These are phyloP conservation scores for Chaetoscypha palmicola DNA, from an alignment of 2,329 filamentous ascomycete genomes.

Conservation along the genomic window DNA sequence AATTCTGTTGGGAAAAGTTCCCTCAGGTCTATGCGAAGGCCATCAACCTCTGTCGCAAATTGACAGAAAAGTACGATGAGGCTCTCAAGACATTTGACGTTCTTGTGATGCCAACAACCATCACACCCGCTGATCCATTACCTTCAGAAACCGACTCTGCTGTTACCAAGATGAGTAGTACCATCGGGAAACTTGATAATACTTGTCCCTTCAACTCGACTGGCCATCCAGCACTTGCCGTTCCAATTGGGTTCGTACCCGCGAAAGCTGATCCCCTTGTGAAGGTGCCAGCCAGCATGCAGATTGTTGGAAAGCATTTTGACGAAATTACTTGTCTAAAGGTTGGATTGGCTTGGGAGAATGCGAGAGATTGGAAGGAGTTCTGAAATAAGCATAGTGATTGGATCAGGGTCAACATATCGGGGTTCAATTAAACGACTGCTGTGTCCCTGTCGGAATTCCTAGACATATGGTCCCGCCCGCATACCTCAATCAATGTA, in stretches of 20 bases:
- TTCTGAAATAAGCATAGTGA: too few relatives aligned
- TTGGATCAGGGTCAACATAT: too few relatives aligned
- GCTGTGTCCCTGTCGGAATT: too few relatives aligned
- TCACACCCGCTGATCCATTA: constrained; percentile 39
- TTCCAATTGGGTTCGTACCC: constrained; percentile 40
- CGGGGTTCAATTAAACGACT: too few relatives aligned
- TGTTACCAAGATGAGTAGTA: constrained; percentile 40
- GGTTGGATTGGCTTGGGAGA: constrained; percentile 42
- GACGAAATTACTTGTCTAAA: constrained; percentile 41
- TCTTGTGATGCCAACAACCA: constrained; percentile 42
- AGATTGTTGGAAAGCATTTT: constrained; percentile 47
- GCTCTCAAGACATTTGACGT: constrained; percentile 37
- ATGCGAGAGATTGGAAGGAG: constrained; percentile 14
- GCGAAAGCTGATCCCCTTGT: constrained; percentile 32
- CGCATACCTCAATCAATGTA: too few relatives aligned
- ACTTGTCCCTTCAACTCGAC: constrained; percentile 51
- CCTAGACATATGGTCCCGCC: too few relatives aligned
- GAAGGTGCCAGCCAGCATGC: constrained; percentile 45
- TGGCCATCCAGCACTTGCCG: constrained; percentile 47
- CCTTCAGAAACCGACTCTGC: constrained; percentile 30
- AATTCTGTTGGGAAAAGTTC: constrained; percentile 29
- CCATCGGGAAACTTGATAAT: constrained; percentile 48
- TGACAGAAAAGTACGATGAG: constrained; percentile 40
- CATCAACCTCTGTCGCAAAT: constrained; percentile 39
- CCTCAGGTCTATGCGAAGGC: constrained; percentile 42